phyloP scores from a whole-genome alignment of 495 filamentous ascomycete genomes.

The Penicillium egyptiacum region DNA sequence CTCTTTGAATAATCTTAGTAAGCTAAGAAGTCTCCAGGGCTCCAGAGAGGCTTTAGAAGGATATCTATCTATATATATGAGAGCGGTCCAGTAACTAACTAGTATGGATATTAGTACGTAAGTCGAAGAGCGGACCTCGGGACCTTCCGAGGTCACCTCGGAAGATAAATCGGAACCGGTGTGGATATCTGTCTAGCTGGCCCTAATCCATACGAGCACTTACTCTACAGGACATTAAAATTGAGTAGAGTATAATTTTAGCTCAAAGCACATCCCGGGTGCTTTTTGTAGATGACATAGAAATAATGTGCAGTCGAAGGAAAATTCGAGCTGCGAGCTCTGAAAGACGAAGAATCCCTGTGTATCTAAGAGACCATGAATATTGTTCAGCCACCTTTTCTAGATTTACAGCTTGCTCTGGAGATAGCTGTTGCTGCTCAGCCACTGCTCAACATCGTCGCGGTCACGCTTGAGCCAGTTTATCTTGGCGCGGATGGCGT shows the following conservation, averaged over 20 bases:
- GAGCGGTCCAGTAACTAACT: too few relatives aligned
- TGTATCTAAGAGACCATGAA: neutral
- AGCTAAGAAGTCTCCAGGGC: too few relatives aligned
- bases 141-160: too few relatives aligned
- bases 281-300: neutral
- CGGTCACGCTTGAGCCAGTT: slow-evolving; percentile 63
- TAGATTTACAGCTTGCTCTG: slow-evolving; percentile 41
- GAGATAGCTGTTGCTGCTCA: slow-evolving; percentile 58
- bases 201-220: neutral
- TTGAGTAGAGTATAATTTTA: slow-evolving; percentile 8
- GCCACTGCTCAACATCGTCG: slow-evolving; percentile 60
- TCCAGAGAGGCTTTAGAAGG: too few relatives aligned
- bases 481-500: slow-evolving; percentile 59
- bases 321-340: neutral
- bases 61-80: too few relatives aligned
- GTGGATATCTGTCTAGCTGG: neutral
- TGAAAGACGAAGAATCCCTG: neutral
- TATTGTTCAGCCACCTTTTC: neutral
- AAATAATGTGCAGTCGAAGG: neutral
- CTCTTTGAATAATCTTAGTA: too few relatives aligned
- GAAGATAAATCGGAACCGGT: too few relatives aligned
- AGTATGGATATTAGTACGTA: too few relatives aligned
- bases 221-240: neutral
- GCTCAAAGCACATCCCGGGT: slow-evolving; percentile 5
- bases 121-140: too few relatives aligned